These are phyloP conservation scores for Camelina neglecta DNA, from an alignment of 345 rosid genomes.

Conservation along the genomic window DNA sequence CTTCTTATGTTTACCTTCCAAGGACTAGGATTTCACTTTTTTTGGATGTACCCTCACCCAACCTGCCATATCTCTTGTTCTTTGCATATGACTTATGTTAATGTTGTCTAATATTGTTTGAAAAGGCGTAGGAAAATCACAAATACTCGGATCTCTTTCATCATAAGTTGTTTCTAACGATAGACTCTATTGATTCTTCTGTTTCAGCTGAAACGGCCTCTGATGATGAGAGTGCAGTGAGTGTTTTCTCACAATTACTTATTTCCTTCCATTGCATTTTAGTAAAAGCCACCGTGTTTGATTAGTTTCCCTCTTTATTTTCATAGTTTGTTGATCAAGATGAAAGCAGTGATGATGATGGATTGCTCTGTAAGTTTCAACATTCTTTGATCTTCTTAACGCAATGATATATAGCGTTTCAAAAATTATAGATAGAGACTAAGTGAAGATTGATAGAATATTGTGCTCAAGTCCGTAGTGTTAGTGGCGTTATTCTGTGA, in stretches of 20 bases:
- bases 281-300: neutral
- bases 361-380: conserved; percentile 88
- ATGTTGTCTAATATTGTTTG: conserved; percentile 9
- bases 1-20: neutral
- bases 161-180: neutral
- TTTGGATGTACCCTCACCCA: neutral
- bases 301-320: conserved; percentile 26
- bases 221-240: conserved; percentile 70
- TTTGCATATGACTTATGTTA: neutral
- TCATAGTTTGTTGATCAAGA: conserved; percentile 62
- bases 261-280: neutral
- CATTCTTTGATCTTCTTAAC: conserved; percentile 24
- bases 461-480: neutral
- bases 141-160: conserved; percentile 1
- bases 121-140: neutral
- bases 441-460: neutral
- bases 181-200: neutral
- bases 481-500: neutral
- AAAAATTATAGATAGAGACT: neutral
- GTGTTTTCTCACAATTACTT: conserved; percentile 12
- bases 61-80: neutral
- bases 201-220: conserved; percentile 69
- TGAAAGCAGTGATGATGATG: conserved; percentile 86
- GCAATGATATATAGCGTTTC: neutral
- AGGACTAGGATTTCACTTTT: neutral